Evolutionary conservation across 352 stramenopile genomes (phyloP).

Genomic region (Salisapilia sapeloensis): DNA sequence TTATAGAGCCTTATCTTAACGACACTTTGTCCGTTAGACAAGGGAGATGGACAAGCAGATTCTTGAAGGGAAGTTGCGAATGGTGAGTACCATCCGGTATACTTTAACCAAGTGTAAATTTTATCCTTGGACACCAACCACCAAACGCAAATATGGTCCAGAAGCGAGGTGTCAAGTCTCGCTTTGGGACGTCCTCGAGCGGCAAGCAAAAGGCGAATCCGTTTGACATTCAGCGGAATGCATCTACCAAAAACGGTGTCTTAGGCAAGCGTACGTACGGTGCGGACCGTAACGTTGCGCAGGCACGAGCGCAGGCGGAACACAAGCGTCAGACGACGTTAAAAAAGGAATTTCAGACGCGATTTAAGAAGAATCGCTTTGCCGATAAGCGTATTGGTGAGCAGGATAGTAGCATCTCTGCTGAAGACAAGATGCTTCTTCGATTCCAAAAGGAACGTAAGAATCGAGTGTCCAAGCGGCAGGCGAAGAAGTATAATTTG

Average conservation of each 20-base stretch:
- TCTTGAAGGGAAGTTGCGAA: no score
- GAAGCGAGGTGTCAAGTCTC: no score
- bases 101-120: no score
- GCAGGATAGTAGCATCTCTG: slow-evolving; percentile 62
- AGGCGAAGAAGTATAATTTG: slow-evolving; percentile 59
- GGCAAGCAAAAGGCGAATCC: slow-evolving; percentile 35
- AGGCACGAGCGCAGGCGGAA: slow-evolving; percentile 66
- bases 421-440: slow-evolving; percentile 88
- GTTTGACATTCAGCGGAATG: slow-evolving; percentile 82
- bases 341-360: slow-evolving; percentile 55
- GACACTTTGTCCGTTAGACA: no score
- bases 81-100: no score
- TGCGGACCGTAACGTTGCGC: slow-evolving; percentile 74
- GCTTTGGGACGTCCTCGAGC: no score
- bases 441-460: slow-evolving; percentile 82
- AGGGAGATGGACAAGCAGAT: no score
- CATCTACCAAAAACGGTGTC: slow-evolving; percentile 81
- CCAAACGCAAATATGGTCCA: no score
- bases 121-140: no score
- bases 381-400: slow-evolving; percentile 74
- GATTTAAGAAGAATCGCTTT: slow-evolving; percentile 83
- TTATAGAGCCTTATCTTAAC: no score
- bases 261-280: slow-evolving; percentile 81
- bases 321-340: slow-evolving; percentile 76
- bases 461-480: slow-evolving; percentile 63